Conservation (phyloP, 495 filamentous ascomycete species). For the Hyphodiscus hymeniophilus region DNA sequence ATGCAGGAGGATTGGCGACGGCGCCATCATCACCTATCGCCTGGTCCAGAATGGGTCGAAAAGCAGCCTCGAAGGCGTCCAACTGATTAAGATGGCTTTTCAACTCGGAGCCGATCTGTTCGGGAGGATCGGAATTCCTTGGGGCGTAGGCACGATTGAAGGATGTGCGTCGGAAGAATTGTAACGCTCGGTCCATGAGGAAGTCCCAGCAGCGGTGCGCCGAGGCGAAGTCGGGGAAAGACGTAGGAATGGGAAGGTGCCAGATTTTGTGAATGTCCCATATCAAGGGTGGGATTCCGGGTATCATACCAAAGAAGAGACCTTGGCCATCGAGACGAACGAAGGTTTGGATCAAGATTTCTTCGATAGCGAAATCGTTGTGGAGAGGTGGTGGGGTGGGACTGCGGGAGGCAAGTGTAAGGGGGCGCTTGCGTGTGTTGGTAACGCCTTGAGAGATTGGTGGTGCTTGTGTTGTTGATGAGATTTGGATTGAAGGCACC, state of each 20-base stretch:
- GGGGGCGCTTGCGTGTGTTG: slow-evolving; percentile 1
- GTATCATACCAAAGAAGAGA: slow-evolving; percentile 14
- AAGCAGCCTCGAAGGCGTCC: slow-evolving; percentile 9
- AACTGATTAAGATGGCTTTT: slow-evolving; percentile 2
- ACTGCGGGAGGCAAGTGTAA: slow-evolving; percentile 6
- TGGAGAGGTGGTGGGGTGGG: slow-evolving; percentile 11
- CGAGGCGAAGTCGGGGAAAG: slow-evolving; percentile 9
- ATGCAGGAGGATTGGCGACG: slow-evolving; percentile 8
- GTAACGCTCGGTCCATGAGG: slow-evolving; percentile 18
- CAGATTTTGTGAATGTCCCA: slow-evolving; percentile 21
- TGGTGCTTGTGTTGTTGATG: neutral
- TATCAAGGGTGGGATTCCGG: slow-evolving; percentile 15
- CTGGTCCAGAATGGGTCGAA: slow-evolving; percentile 12
- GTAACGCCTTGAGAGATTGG: neutral
- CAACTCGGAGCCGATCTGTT: neutral
- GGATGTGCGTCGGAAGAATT: slow-evolving; percentile 14
- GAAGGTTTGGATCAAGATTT: slow-evolving; percentile 36
- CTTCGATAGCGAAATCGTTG: slow-evolving; percentile 17
- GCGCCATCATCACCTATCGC: slow-evolving; percentile 8
- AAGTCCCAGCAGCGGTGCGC: slow-evolving; percentile 21
- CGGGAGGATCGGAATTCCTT: neutral
- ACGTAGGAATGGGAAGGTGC: slow-evolving; percentile 8
- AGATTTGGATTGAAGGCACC: neutral
- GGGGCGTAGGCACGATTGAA: slow-evolving; percentile 13
- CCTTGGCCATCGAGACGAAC: slow-evolving; percentile 27